Conservation (phyloP, 2,329 filamentous ascomycete species). For the Amesomyces nigricolor region DNA sequence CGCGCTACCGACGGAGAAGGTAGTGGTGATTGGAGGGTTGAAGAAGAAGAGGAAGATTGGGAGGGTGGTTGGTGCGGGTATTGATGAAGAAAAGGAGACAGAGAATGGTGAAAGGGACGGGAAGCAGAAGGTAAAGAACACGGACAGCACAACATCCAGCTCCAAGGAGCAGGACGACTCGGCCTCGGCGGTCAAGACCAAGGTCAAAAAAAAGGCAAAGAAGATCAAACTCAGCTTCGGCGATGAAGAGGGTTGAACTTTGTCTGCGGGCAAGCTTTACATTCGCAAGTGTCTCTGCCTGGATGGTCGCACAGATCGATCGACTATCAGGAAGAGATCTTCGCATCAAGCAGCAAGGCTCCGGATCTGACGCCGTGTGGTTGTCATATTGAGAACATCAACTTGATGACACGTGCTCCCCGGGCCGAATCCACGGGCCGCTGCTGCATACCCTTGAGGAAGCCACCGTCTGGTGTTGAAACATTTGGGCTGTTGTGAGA, state of each 20-base stretch:
- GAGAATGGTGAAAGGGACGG: conserved; percentile 22
- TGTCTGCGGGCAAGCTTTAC: neutral
- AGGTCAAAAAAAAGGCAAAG: conserved; percentile 49
- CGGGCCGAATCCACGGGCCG: no score
- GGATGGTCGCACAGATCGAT: no score
- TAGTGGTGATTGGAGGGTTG: conserved; percentile 20
- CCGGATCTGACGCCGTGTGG: no score
- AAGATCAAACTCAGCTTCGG: conserved; percentile 66
- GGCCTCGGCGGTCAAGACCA: conserved; percentile 9
- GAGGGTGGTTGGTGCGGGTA: conserved; percentile 42
- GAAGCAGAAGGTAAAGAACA: neutral
- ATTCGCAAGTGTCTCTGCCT: neutral
- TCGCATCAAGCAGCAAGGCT: no score
- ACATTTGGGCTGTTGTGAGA: neutral
- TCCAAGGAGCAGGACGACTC: conserved; percentile 2
- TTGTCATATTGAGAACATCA: no score
- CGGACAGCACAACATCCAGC: conserved; percentile 1
- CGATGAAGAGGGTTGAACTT: conserved; percentile 47
- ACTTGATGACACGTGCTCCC: no score
- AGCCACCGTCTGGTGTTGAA: no score
- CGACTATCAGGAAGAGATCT: no score
- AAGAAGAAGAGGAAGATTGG: conserved; percentile 42
- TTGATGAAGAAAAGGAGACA: conserved; percentile 29
- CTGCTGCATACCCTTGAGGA: no score
- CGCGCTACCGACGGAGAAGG: conserved; percentile 21